Base-by-base conservation (phyloP, 1,284 basidiomycete genomes). In the Malassezia pachydermatis region DNA sequence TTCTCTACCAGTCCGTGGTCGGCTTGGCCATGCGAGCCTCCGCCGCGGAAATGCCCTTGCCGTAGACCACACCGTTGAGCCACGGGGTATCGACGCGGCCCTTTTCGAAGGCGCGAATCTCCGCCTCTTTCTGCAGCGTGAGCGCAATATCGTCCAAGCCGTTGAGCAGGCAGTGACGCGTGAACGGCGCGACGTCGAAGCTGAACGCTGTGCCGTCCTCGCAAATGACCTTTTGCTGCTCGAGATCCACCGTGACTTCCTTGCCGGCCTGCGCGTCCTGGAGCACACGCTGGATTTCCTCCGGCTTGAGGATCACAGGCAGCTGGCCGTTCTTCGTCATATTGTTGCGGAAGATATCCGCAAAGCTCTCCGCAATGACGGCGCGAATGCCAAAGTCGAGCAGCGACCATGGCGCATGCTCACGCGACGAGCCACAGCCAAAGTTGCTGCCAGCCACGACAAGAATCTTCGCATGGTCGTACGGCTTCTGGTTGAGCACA, bases 361-460 rank as follows among this genome's bases (percentile, higher is more conserved):
- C 67, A 38, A 68, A 61, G 29, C 50, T 55, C 33, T 59, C 53
- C 27, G 63, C 67, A 28, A 70, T 67, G 27, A 70, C 63, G 7
- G 57, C 58, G 4, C 60, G 59, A 34, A 70, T 64, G 20, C 67
- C 67, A 51, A 68, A 70, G 53, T 70, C 67, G 33, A 62, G 58
- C 49, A 70, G 51, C 30, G 59, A 54, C 67, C 67, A 70, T 2
- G 67, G 60, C 11, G 67, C 67, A 45, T 70, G 67, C 35, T 70
- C 67, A 11, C 67, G 57, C 37, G 52, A 57, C 2, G 61, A 64
- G 22, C 67, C 67, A 50, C 67, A 70, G 20, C 67, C 67, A 46
- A 64, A 70, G 60, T 70, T 70, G 39, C 58, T 52, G 4, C 64
- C 57, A 2, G 64, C 57, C 19, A 68, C 64, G 6, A 67, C 62